Evolutionary conservation across 306 rosid species (phyloP).

Genomic region (Sicyos edulis): DNA sequence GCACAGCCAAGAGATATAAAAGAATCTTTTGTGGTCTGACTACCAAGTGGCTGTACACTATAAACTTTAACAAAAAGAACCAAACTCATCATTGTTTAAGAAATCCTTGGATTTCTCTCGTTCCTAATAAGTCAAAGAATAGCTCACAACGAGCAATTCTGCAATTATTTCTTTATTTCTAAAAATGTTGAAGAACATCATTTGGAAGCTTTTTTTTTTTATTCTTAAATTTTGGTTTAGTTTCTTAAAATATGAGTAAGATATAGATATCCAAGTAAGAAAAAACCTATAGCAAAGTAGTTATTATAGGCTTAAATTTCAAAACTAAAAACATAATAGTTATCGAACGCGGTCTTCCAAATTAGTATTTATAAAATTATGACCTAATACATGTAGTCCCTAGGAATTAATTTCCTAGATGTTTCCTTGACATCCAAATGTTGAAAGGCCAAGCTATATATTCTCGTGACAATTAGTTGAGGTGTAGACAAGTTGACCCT

Average conservation of each 20-base stretch:
- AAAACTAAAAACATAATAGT: too few species aligned
- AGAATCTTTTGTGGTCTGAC: not conserved
- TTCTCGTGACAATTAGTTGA: too few species aligned
- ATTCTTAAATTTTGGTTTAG: too few species aligned
- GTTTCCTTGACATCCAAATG: too few species aligned
- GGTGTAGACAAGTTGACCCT: too few species aligned
- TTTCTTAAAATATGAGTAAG: too few species aligned
- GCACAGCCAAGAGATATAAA: not conserved
- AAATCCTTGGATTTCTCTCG: not conserved
- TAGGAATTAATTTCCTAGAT: too few species aligned
- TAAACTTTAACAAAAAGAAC: not conserved
- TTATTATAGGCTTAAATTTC: too few species aligned
- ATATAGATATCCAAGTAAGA: too few species aligned
- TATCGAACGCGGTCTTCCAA: not conserved
- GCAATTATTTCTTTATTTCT: not conserved
- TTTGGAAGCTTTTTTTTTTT: too few species aligned
- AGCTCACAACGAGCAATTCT: not conserved
- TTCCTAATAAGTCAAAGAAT: not conserved
- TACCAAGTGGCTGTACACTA: not conserved
- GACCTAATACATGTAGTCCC: not conserved
- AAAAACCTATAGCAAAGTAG: too few species aligned
- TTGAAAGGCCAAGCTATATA: too few species aligned
- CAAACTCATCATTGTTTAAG: not conserved
- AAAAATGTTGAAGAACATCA: not conserved
- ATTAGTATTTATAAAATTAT: not conserved